Conservation (phyloP, 192 early-diverging fungal species). For the Spinellus fusiger region DNA sequence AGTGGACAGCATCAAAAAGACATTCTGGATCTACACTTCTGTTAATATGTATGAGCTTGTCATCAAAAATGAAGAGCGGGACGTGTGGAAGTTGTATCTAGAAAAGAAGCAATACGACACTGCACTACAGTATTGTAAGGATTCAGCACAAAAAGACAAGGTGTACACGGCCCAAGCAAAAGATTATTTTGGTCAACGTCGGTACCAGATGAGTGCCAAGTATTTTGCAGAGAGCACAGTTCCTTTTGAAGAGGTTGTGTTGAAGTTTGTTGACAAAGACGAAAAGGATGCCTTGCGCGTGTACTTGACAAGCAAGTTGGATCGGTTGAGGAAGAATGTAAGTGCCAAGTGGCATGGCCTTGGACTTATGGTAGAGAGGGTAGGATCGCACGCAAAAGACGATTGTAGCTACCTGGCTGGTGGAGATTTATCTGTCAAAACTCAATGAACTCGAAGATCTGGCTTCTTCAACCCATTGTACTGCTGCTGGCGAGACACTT, state of each 20-base stretch:
- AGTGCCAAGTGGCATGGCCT: not conserved
- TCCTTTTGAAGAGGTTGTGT: constrained; percentile 86
- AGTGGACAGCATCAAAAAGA: constrained; percentile 72
- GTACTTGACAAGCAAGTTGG: constrained; percentile 74
- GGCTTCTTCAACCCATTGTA: constrained; percentile 27
- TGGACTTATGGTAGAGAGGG: not conserved
- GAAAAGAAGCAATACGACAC: constrained; percentile 74
- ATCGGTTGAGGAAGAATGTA: constrained; percentile 59
- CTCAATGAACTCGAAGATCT: constrained; percentile 63
- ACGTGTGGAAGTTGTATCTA: constrained; percentile 91
- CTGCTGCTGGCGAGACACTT: not conserved
- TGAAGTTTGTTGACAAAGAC: constrained; percentile 74
- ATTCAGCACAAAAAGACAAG: constrained; percentile 66
- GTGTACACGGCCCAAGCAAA: constrained; percentile 85
- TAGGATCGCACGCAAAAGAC: constrained; percentile 77
- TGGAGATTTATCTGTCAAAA: constrained; percentile 80
- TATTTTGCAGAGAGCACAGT: constrained; percentile 80
- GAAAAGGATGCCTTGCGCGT: constrained; percentile 70
- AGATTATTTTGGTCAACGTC: constrained; percentile 68
- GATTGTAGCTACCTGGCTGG: constrained; percentile 80
- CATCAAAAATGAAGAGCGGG: constrained; percentile 85
- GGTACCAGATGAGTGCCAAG: constrained; percentile 72
- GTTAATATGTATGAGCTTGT: constrained; percentile 82
- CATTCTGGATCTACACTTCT: constrained; percentile 92
- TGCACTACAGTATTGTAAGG: constrained; percentile 75